Evolutionary conservation across 2,329 filamentous ascomycete genomes (phyloP), one percentile per base, ranked within the genome.

Genomic region (Fusarium oxysporum): DNA sequence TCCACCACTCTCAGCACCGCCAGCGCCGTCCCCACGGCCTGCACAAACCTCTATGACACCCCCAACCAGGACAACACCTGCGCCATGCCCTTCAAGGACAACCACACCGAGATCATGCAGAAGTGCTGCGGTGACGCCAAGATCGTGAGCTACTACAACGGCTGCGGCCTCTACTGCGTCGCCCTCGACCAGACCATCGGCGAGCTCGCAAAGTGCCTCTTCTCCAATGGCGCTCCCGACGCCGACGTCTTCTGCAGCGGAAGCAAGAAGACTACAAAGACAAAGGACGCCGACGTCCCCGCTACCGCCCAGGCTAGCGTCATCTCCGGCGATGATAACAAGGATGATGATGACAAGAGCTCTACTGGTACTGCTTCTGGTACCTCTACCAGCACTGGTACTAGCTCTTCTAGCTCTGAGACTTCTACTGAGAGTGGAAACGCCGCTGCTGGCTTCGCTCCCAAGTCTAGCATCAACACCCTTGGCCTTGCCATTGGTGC

Each of bases 91-190:
- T 79, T 79, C 65, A 78, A 77, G 68, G 77, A 78, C 9, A 84
- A 85, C 71, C 78, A 84, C 79, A 81, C 83, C 57, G 79, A 82
- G 41, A 80, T 85, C 66, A 83, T 87, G 81, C 65, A 80, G 44
- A 72, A 78, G 28, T 88, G 86, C 83, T 88, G 86, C 75, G 79
- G 81, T 16, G 71, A 80, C 14, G 83, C 85, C 58, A 77, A 82
- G 28, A 80, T 87, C 33, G 77, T 84, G 54, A 79, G 79, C 71
- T 88, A 87, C 83, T 80, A 84, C 75, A 74, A 83, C 76, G 78
- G 82, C 74, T 88, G 86, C 80, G 85, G 84, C 21, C 73, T 87
- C 66, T 88, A 87, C 84, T 88, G 86, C 73, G 83, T 79, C 9
- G 79, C 80, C 56, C 51, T 79, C 28, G 80, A 72, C 71, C 73